A percentile compares a stretch with the other conserved stretches of the same genome.
Conservation (phyloP, 2,329 filamentous ascomycete genomes). For the Cercospora berteroae region DNA sequence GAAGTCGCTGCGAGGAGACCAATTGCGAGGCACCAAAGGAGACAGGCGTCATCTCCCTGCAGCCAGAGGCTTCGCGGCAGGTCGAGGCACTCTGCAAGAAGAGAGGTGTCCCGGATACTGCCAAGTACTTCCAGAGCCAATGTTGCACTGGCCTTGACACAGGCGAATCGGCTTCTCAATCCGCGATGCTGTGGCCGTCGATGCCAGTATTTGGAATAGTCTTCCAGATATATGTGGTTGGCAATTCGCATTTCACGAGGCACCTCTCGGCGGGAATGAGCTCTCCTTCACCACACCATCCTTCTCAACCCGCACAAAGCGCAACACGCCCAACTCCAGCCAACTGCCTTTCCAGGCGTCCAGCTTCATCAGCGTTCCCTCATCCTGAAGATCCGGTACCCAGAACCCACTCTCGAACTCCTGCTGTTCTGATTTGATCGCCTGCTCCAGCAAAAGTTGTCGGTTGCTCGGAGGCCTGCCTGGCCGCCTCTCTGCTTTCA, state of each 20-base stretch:
- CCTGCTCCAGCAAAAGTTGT: slow-evolving; percentile 74
- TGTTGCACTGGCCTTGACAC: neutral
- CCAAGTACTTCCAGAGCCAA: neutral
- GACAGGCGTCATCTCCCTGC: too few species aligned
- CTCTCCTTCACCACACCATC: slow-evolving; percentile 65
- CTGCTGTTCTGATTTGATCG: slow-evolving; percentile 67
- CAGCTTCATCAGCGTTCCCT: slow-evolving; percentile 63
- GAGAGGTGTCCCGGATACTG: too few species aligned
- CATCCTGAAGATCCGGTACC: slow-evolving; percentile 74
- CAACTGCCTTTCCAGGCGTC: slow-evolving; percentile 79
- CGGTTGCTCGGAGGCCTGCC: slow-evolving; percentile 75
- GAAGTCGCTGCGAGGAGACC: too few species aligned
- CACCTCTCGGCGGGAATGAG: slow-evolving; percentile 68
- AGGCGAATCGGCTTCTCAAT: neutral
- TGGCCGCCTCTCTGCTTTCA: slow-evolving; percentile 69
- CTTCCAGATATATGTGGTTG: neutral
- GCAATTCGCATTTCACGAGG: slow-evolving; percentile 23
- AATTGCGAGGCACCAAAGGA: too few species aligned
- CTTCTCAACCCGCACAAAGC: slow-evolving; percentile 71
- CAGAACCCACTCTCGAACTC: slow-evolving; percentile 84
- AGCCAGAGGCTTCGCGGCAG: too few species aligned
- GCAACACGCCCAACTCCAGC: slow-evolving; percentile 72
- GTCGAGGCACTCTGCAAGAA: too few species aligned
- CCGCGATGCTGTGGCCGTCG: neutral
- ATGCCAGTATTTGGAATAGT: neutral